Evolutionary conservation across 225 moss, liverwort and hornwort genomes (phyloP).

Genomic region (Thuidium tamariscinum): DNA sequence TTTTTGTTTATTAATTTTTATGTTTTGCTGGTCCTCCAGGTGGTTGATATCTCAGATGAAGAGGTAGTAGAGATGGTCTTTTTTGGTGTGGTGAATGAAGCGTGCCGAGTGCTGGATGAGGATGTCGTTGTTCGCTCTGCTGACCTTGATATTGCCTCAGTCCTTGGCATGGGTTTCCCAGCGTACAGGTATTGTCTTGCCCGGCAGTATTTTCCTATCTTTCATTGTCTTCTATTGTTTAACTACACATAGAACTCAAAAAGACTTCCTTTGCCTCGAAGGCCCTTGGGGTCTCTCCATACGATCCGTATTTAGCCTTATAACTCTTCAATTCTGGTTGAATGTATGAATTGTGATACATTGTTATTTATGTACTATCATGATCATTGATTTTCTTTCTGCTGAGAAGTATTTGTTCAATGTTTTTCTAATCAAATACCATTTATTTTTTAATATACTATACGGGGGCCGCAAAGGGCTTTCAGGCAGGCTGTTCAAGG

Average conservation of each 20-base stretch:
- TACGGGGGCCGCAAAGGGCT: no score
- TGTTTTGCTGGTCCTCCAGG: slow-evolving; percentile 19
- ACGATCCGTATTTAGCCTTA: no score
- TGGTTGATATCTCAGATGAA: slow-evolving; percentile 45
- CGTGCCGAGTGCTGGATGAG: slow-evolving; percentile 69
- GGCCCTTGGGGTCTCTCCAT: no score
- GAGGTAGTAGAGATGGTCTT: slow-evolving; percentile 74
- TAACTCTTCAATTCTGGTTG: no score
- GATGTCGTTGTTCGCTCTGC: slow-evolving; percentile 64
- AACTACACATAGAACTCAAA: background rate
- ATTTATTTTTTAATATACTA: no score
- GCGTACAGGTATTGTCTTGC: slow-evolving; percentile 48
- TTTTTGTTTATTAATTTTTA: background rate
- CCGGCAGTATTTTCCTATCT: background rate
- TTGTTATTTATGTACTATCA: no score
- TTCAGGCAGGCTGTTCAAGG: no score
- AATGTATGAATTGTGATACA: no score
- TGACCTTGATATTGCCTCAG: slow-evolving; percentile 78
- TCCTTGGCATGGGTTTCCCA: slow-evolving; percentile 86
- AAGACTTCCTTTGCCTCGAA: background rate
- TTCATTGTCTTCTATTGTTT: background rate
- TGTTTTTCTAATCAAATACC: no score
- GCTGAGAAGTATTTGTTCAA: no score
- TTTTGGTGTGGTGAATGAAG: slow-evolving; percentile 76
- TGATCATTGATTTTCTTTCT: no score